Base-by-base conservation (phyloP, 2,329 filamentous ascomycete genomes). In the Ophiostoma populinum region DNA sequence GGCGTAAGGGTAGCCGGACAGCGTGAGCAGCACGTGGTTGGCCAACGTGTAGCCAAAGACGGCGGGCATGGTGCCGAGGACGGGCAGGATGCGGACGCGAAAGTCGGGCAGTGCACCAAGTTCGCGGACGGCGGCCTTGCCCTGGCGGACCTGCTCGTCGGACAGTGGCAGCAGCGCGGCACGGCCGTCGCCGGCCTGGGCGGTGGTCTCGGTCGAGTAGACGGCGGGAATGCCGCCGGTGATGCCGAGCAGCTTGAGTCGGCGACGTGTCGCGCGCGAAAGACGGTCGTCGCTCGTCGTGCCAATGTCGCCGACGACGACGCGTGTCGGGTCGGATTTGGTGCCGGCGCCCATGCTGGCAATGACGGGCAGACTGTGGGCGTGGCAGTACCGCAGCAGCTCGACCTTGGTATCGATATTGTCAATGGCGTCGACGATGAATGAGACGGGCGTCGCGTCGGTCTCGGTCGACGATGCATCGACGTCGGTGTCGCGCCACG, bases 381-480 rank as follows among this genome's bases (percentile, higher is more conserved):
- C 69, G 51, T 86, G 67, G 57, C 90, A 98, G 57, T 92, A 92
- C 48, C 83, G 75, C 26, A 98, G 63, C 36, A 98, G 61, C 13
- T 77, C 79, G 3, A 98, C 87, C 59, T 98, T 98, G 36, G 83
- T 92, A 34, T 93, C 82, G 42, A 98, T 95, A 51, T 98, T 95
- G 55, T 98, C 90, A 45, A 98, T 98, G 16, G 87, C 92, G 55
- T 98, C 90, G 24, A 98, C 72, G n/a, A 98, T 74, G 49, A 77
- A 98, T 47, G 87, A 78, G 1, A 86, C 65, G 65, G 50, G 67
- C 1, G 13, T 27, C 7, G 17, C 11, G 12, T 21, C 19, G 3
- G 24, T 12, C 4, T 3, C n/a, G 11, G 27, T 2, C 6, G 17
- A 13, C 16, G 11, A 10, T n/a, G n/a, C 11, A 9, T 31, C 69